Percentiles rank a stretch among this genome's conserved stretches.
phyloP scores from a whole-genome alignment of 2,329 filamentous ascomycete species.

The Phyllosticta ampelicida region DNA sequence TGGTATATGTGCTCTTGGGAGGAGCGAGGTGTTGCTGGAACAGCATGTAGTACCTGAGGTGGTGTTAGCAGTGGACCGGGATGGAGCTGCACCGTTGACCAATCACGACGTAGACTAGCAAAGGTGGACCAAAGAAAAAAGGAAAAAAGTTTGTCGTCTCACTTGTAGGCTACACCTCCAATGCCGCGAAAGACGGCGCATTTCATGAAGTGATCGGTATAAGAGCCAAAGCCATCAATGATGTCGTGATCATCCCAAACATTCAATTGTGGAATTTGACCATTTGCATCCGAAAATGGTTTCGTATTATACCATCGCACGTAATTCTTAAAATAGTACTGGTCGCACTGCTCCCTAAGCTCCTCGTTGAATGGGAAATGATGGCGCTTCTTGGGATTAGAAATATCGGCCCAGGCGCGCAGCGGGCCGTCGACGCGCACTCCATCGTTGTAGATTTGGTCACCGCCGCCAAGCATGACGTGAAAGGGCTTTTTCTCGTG shows the following conservation, averaged over 20 bases:
- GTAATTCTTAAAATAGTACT: conserved; percentile 53
- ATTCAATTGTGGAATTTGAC: conserved; percentile 53
- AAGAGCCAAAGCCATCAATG: conserved; percentile 56
- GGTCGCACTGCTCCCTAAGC: conserved; percentile 48
- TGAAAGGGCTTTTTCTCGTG: conserved; percentile 51
- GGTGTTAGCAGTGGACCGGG: neutral
- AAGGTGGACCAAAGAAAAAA: neutral
- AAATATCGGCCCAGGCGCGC: conserved; percentile 51
- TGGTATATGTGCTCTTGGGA: conserved; percentile 75
- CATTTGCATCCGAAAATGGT: conserved; percentile 49
- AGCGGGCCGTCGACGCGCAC: conserved; percentile 78
- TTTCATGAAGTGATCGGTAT: conserved; percentile 57
- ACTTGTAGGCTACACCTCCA: conserved; percentile 44
- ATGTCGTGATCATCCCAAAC: conserved; percentile 59
- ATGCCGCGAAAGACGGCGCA: conserved; percentile 55
- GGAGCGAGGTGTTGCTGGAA: conserved; percentile 73
- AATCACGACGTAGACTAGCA: neutral
- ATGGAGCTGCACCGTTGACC: neutral
- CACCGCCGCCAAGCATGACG: conserved; percentile 77
- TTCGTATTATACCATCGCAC: conserved; percentile 58
- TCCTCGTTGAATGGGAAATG: conserved; percentile 55
- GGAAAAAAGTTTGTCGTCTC: neutral
- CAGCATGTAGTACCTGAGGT: conserved; percentile 49
- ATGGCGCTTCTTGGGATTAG: conserved; percentile 49
- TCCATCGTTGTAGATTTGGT: conserved; percentile 70